A percentile compares a stretch with the other conserved stretches of the same genome.
phyloP scores from a whole-genome alignment of 768 basidiomycete genomes.

The Rickenella mellea region DNA sequence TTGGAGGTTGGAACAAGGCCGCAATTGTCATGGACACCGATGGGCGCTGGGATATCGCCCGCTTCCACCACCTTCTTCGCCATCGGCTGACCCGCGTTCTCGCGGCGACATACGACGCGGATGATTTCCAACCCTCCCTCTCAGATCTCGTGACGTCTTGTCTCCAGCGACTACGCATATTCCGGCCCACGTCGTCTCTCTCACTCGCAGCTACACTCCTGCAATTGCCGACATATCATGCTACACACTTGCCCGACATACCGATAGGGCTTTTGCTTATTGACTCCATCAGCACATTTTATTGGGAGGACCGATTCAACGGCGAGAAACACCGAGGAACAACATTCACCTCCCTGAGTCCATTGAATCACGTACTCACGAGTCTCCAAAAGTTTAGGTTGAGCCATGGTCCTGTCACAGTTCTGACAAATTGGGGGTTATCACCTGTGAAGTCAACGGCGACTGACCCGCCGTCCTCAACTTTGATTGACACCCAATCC shows the following conservation, averaged over 20 bases:
- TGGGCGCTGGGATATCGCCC: constrained; percentile 46
- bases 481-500: constrained; percentile 17
- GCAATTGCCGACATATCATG: constrained; percentile 46
- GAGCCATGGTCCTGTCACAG: constrained; percentile 38
- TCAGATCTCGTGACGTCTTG: constrained; percentile 26
- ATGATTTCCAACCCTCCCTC: constrained; percentile 4
- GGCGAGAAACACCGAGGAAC: constrained; percentile 27
- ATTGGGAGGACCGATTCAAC: constrained; percentile 68
- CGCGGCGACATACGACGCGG: constrained; percentile 6
- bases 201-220: constrained; percentile 64
- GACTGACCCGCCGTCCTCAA: no score
- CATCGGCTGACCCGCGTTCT: constrained; percentile 31
- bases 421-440: constrained; percentile 60
- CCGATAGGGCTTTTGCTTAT: constrained; percentile 61
- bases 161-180: constrained; percentile 54
- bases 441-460: not conserved
- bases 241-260: constrained; percentile 32
- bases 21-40: constrained; percentile 69
- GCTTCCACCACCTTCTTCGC: constrained; percentile 44
- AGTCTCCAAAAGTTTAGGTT: constrained; percentile 39
- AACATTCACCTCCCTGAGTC: constrained; percentile 13
- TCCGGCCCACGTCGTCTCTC: constrained; percentile 54
- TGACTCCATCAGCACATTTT: constrained; percentile 69
- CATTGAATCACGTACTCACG: constrained; percentile 36
- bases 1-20: constrained; percentile 56